phyloP scores from a whole-genome alignment of 495 filamentous ascomycete species.

The Penicillium nucicola region DNA sequence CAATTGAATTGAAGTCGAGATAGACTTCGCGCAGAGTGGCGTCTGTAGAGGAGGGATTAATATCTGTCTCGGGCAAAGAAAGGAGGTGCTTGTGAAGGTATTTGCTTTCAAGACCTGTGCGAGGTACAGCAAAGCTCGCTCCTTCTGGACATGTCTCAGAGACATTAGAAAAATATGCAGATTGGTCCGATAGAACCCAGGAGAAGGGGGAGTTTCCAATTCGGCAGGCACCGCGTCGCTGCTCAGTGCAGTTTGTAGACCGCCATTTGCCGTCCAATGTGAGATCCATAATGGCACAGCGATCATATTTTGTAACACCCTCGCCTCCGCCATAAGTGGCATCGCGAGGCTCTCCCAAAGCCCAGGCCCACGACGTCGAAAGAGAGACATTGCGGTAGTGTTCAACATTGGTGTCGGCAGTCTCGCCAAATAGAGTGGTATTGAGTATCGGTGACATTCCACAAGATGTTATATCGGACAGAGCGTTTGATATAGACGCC shows the following conservation, averaged over 20 bases:
- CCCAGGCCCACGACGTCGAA: constrained; percentile 58
- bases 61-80: constrained; percentile 15
- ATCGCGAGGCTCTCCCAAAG: constrained; percentile 49
- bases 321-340: constrained; percentile 23
- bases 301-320: constrained; percentile 23
- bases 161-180: constrained; percentile 34
- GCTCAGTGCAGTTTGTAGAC: constrained; percentile 49
- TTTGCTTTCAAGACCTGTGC: constrained; percentile 60
- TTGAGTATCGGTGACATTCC: constrained; percentile 59
- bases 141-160: constrained; percentile 36
- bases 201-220: constrained; percentile 45
- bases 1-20: constrained; percentile 58
- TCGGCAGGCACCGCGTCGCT: constrained; percentile 53
- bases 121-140: constrained; percentile 48
- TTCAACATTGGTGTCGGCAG: constrained; percentile 42
- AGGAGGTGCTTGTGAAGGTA: constrained; percentile 46
- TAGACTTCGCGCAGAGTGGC: constrained; percentile 36
- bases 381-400: constrained; percentile 52
- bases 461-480: constrained; percentile 49
- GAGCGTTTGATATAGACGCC: constrained; percentile 23
- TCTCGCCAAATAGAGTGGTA: constrained; percentile 46
- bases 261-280: constrained; percentile 50
- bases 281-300: constrained; percentile 53
- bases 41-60: constrained; percentile 24
- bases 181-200: constrained; percentile 48